These are phyloP conservation scores for Crassisporium funariophilum DNA, from an alignment of 768 basidiomycete genomes.

Conservation along the genomic window DNA sequence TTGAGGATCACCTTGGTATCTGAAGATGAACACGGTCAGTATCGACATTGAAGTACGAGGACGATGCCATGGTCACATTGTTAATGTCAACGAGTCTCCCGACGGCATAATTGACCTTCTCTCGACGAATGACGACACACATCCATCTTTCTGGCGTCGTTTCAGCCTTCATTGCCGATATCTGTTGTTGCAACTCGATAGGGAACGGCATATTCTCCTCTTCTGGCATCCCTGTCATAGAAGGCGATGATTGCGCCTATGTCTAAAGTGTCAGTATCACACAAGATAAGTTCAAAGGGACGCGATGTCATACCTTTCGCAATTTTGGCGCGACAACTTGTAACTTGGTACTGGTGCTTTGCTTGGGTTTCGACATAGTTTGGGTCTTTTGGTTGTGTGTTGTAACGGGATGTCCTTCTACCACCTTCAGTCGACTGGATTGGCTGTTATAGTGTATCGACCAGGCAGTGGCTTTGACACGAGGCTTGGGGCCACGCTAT, in stretches of 20 bases:
- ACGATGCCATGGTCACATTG: slow-evolving; percentile 9
- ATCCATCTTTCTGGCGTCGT: slow-evolving; percentile 28
- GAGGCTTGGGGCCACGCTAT: slow-evolving; percentile 17
- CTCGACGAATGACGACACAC: slow-evolving; percentile 30
- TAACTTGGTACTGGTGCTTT: not conserved
- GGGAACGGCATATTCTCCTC: slow-evolving; percentile 10
- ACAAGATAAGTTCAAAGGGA: not conserved
- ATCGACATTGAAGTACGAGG: too few relatives aligned
- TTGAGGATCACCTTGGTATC: too few relatives aligned
- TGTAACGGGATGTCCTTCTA: slow-evolving; percentile 3
- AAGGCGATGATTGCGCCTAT: slow-evolving; percentile 28
- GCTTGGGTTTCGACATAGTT: not conserved
- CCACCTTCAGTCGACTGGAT: not conserved
- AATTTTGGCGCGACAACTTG: slow-evolving; percentile 8
- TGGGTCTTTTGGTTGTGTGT: slow-evolving; percentile 1
- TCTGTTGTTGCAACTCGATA: slow-evolving; percentile 16
- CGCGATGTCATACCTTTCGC: slow-evolving; percentile 23
- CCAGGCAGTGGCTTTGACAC: slow-evolving; percentile 2
- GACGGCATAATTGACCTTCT: slow-evolving; percentile 29
- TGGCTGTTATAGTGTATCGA: not conserved
- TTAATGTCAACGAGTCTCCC: slow-evolving; percentile 28
- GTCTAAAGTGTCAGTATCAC: slow-evolving; percentile 3
- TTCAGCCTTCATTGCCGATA: slow-evolving; percentile 9
- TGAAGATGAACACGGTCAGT: too few relatives aligned
- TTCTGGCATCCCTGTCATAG: slow-evolving; percentile 5